phyloP scores from a whole-genome alignment of 805 yeast species.

The Wickerhamiella hasegawae region DNA sequence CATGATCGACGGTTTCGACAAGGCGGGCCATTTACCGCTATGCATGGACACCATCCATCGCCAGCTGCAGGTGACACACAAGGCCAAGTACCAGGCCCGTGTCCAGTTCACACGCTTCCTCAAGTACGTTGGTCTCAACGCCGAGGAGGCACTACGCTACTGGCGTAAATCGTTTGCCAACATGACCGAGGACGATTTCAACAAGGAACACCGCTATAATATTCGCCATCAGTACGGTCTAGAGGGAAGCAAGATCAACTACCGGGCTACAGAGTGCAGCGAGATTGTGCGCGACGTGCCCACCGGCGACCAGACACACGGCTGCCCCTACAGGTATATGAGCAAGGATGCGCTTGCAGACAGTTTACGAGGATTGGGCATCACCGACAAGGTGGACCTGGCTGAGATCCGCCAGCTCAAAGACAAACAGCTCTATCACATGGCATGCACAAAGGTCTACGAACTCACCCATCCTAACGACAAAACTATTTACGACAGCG shows the following conservation, averaged over 20 bases:
- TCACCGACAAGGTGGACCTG: conserved; percentile 38
- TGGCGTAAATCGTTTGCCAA: conserved; percentile 64
- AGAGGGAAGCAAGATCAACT: conserved; percentile 78
- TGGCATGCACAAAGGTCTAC: conserved; percentile 81
- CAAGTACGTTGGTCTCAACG: conserved; percentile 75
- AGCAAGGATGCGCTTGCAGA: conserved; percentile 42
- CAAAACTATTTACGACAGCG: conserved; percentile 25
- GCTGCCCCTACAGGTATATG: conserved; percentile 82
- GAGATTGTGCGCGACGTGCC: conserved; percentile 57
- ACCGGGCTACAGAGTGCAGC: conserved; percentile 74
- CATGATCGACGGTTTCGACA: conserved; percentile 37
- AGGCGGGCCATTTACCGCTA: conserved; percentile 58
- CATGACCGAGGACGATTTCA: conserved; percentile 50
- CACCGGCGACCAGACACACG: conserved; percentile 64
- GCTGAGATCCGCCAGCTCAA: conserved; percentile 52
- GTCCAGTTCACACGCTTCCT: conserved; percentile 73
- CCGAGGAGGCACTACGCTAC: conserved; percentile 76
- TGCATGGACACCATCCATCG: conserved; percentile 57
- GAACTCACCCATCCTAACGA: conserved; percentile 41
- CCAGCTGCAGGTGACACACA: conserved; percentile 44
- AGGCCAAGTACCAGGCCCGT: conserved; percentile 70
- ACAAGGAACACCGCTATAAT: conserved; percentile 78
- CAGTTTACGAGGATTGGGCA: conserved; percentile 47
- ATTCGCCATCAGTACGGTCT: conserved; percentile 81
- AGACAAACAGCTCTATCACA: conserved; percentile 53